Evolutionary conservation across 1,284 basidiomycete species (phyloP), one percentile per base, ranked within the genome.

Genomic region (Athelia psychrophila): DNA sequence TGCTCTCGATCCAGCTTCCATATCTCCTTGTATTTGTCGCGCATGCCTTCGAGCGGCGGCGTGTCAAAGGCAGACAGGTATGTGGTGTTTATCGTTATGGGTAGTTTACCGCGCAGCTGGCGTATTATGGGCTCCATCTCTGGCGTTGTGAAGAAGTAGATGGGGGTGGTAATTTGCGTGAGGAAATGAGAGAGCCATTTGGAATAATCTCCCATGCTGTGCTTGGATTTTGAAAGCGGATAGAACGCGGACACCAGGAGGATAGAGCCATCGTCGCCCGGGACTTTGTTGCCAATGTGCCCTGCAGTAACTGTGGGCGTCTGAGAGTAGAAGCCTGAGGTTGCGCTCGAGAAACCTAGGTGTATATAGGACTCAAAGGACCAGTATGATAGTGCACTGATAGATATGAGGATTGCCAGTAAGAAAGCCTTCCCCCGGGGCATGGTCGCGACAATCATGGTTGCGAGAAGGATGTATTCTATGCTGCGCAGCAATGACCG

Each of bases 221-320:
- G 77, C 58, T 80, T 80, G n/a, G 78, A 74, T 48, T 73, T 74
- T 0, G 69, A 53, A 12, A 80, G 67, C 0, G 78, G 79, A 57
- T 75, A 81, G 59, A 80, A 72, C 1, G 78, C 76, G 8, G 79
- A 74, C 4, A 81, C 79, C 44, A 83, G 71, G 32, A 83, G 71
- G 52, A 78, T 71, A 8, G 53, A 53, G 35, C 53, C 33, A 18
- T 18, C n/a, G 38, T 16, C n/a, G 38, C n/a, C 38, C 6, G 9
- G 10, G 38, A 16, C n/a, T 5, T 5, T 42, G 38, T 42, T n/a
- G 18, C 5, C n/a, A 16, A 16, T 18, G 38, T 18, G 22, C 6
- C 16, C 38, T 6, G n/a, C 38, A 23, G 22, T 5, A 16, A 42
- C 38, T 10, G 6, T 5, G n/a, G n/a, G 18, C 6, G n/a, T 6